Percentiles rank a stretch among this genome's conserved stretches.
These are phyloP conservation scores for Linnemannia exigua DNA, from an alignment of 192 early-diverging fungal genomes.

Conservation along the genomic window DNA sequence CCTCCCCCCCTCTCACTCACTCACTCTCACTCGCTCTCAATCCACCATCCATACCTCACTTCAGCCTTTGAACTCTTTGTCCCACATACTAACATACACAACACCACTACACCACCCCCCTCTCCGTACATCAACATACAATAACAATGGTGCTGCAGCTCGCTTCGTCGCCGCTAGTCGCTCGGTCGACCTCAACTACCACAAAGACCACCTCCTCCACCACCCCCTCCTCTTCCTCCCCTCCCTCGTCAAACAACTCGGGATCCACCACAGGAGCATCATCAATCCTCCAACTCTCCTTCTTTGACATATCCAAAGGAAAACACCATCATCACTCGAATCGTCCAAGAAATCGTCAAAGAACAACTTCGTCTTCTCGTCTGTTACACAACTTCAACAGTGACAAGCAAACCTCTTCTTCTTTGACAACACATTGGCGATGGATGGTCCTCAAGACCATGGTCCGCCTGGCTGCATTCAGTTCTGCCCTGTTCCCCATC, in stretches of 20 bases:
- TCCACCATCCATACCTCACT: background rate
- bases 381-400: background rate
- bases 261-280: slow-evolving; percentile 5
- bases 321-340: background rate
- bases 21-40: background rate
- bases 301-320: slow-evolving; percentile 21
- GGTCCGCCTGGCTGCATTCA: slow-evolving; percentile 10
- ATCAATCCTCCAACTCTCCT: slow-evolving; percentile 23
- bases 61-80: background rate
- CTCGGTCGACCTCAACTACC: background rate
- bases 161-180: slow-evolving; percentile 23
- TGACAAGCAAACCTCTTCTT: background rate
- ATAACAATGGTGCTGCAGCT: slow-evolving; percentile 31
- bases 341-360: background rate
- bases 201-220: background rate
- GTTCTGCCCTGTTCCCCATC: slow-evolving; percentile 7
- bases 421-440: background rate
- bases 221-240: background rate
- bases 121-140: background rate
- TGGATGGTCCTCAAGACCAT: background rate
- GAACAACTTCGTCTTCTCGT: background rate
- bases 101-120: too few relatives aligned
- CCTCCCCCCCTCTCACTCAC: background rate
- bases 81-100: background rate
- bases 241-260: background rate